Conservation (phyloP, 176 grass and related monocot species). For the Coix lacrymajobi region DNA sequence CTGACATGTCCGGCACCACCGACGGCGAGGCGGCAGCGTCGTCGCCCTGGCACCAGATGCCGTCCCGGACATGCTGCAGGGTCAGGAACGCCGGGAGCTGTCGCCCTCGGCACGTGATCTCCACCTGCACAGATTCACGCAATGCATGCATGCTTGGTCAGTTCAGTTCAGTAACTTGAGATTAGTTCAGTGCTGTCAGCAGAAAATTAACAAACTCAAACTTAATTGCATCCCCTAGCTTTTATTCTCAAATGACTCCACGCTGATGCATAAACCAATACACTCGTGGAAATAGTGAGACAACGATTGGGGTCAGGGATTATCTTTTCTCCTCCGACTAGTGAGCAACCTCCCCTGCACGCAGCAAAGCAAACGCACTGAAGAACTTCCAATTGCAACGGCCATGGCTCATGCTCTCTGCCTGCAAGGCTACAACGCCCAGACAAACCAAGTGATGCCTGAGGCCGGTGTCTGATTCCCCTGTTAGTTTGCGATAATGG, state of each 20-base stretch:
- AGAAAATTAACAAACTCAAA: neutral
- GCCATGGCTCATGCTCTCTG: conserved; percentile 8
- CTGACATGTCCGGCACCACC: conserved; percentile 9
- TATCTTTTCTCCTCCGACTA: neutral
- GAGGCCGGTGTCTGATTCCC: conserved; percentile 38
- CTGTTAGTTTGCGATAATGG: conserved; percentile 28
- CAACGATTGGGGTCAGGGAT: conserved; percentile 1
- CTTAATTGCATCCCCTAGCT: neutral
- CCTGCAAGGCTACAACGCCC: conserved; percentile 14
- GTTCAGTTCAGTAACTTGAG: neutral
- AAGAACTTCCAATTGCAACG: neutral
- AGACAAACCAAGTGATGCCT: conserved; percentile 35
- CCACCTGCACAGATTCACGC: conserved; percentile 39
- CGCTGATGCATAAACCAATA: neutral
- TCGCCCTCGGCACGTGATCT: conserved; percentile 61
- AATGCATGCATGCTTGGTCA: neutral
- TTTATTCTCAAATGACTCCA: neutral
- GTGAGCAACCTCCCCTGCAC: neutral
- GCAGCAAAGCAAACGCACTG: neutral
- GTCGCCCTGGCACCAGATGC: conserved; percentile 56
- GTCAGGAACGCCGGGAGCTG: conserved; percentile 44
- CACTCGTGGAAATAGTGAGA: neutral
- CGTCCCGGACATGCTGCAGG: conserved; percentile 57
- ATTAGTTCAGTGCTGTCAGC: neutral
- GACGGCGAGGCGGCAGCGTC: conserved; percentile 30